Evolutionary conservation across 768 basidiomycete genomes (phyloP).

Genomic region (Tylopilus vinaceipallidus): DNA sequence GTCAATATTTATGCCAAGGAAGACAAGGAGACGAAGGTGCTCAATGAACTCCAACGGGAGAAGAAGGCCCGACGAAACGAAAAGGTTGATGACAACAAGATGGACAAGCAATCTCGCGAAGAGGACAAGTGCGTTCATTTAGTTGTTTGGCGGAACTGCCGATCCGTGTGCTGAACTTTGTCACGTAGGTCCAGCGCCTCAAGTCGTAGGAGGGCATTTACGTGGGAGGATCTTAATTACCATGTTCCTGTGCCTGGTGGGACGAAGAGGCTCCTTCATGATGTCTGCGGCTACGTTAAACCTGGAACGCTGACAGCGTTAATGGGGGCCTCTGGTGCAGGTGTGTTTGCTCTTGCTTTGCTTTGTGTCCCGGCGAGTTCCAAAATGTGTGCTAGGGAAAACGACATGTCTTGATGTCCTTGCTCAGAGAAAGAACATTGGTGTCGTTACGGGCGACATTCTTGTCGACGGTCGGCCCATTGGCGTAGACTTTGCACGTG

Average conservation of each 20-base stretch:
- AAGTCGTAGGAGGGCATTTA: constrained; percentile 47
- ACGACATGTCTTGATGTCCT: constrained; percentile 76
- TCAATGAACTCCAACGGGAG: constrained; percentile 51
- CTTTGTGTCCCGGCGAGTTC: not conserved
- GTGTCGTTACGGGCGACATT: constrained; percentile 61
- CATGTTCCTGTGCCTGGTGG: constrained; percentile 67
- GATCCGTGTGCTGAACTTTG: not conserved
- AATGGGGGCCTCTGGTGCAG: constrained; percentile 84
- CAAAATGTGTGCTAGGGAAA: constrained; percentile 45
- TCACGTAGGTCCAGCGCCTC: not conserved
- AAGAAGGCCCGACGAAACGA: constrained; percentile 45
- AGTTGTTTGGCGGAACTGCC: not conserved
- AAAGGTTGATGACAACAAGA: constrained; percentile 28
- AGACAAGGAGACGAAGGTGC: constrained; percentile 47
- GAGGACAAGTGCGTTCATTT: constrained; percentile 12
- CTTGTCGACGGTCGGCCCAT: constrained; percentile 66
- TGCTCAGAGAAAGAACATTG: constrained; percentile 71
- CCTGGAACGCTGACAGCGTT: constrained; percentile 88
- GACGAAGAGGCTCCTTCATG: constrained; percentile 60
- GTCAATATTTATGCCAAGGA: constrained; percentile 64
- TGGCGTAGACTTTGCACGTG: constrained; percentile 55
- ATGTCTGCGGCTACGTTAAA: constrained; percentile 77
- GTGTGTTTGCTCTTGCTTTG: constrained; percentile 32
- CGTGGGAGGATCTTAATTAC: constrained; percentile 81
- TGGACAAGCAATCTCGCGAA: constrained; percentile 20